These are phyloP conservation scores for Bacidia rubella DNA, from an alignment of 495 filamentous ascomycete species.

Conservation along the genomic window DNA sequence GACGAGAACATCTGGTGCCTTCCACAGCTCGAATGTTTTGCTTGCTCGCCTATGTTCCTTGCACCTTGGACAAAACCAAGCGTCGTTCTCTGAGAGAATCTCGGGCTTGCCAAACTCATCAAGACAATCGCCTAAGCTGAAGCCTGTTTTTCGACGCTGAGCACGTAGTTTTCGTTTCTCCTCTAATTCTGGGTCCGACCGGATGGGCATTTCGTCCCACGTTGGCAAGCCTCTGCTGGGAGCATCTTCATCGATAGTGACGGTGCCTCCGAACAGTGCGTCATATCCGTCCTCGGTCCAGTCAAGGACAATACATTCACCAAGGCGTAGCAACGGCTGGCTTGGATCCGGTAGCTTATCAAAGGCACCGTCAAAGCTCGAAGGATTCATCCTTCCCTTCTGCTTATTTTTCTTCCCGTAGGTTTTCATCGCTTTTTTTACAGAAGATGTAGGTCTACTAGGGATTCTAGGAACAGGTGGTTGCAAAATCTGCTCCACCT, in stretches of 20 bases:
- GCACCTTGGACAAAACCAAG: conserved; percentile 93
- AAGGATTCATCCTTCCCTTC: not conserved
- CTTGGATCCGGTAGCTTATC: not conserved
- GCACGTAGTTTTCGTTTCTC: conserved; percentile 43
- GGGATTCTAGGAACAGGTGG: conserved; percentile 1
- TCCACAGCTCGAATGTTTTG: conserved; percentile 97
- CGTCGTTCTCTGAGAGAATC: conserved; percentile 82
- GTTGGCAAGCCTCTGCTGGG: conserved; percentile 39
- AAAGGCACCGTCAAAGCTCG: not conserved
- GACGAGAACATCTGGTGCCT: conserved; percentile 83
- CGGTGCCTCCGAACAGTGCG: conserved; percentile 48
- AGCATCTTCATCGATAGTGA: conserved; percentile 24
- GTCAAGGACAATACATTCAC: conserved; percentile 75
- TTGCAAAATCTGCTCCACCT: conserved; percentile 11
- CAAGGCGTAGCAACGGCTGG: conserved; percentile 47
- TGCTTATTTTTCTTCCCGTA: conserved; percentile 1
- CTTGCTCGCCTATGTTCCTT: conserved; percentile 82
- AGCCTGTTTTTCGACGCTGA: conserved; percentile 53
- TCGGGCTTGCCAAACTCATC: conserved; percentile 87
- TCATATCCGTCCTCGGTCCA: conserved; percentile 59
- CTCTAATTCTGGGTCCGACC: conserved; percentile 55
- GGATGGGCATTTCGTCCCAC: conserved; percentile 33
- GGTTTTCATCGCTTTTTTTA: too few relatives aligned
- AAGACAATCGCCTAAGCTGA: conserved; percentile 80
- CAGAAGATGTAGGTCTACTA: too few relatives aligned